These are phyloP conservation scores for Coleophoma cylindrospora DNA, from an alignment of 2,329 filamentous ascomycete species.

Conservation along the genomic window DNA sequence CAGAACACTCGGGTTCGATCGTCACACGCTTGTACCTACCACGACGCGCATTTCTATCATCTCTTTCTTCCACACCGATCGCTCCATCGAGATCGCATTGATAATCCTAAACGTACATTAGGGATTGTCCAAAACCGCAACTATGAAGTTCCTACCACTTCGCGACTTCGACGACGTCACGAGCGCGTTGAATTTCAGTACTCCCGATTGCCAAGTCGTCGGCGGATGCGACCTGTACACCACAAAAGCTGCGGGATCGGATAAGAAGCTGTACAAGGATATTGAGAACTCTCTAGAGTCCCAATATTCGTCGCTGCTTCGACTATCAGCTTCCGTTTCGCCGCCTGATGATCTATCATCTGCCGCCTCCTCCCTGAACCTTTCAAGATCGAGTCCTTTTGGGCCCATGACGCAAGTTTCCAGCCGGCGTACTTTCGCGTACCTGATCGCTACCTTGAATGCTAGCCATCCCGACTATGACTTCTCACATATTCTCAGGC, in stretches of 20 bases:
- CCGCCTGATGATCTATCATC: slow-evolving; percentile 72
- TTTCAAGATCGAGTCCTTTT: slow-evolving; percentile 86
- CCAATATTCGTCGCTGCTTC: slow-evolving; percentile 83
- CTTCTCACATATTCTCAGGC: slow-evolving; percentile 87
- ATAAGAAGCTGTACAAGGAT: slow-evolving; percentile 96
- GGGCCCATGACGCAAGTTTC: slow-evolving; percentile 83
- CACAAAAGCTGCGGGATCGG: slow-evolving; percentile 88
- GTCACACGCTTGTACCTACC: slow-evolving; percentile 24
- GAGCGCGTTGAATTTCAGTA: slow-evolving; percentile 92
- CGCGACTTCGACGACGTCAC: slow-evolving; percentile 89
- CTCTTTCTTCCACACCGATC: slow-evolving; percentile 4
- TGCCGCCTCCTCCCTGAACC: slow-evolving; percentile 59
- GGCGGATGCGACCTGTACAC: slow-evolving; percentile 97
- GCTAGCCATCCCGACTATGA: slow-evolving; percentile 96
- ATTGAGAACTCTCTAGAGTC: slow-evolving; percentile 90
- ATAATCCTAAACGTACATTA: slow-evolving; percentile 18
- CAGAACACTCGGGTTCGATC: slow-evolving; percentile 24
- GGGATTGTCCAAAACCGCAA: slow-evolving; percentile 13
- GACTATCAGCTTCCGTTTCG: slow-evolving; percentile 81
- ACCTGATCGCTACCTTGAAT: slow-evolving; percentile 93
- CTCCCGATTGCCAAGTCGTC: slow-evolving; percentile 83
- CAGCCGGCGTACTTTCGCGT: slow-evolving; percentile 88
- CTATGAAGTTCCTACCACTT: slow-evolving; percentile 78
- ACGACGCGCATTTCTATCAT: slow-evolving; percentile 12
- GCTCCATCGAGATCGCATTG: slow-evolving; percentile 14